A percentile compares a stretch with the other conserved stretches of the same genome.
These are phyloP conservation scores for Peniophora sp. DNA, from an alignment of 1,284 basidiomycete species.

Conservation along the genomic window DNA sequence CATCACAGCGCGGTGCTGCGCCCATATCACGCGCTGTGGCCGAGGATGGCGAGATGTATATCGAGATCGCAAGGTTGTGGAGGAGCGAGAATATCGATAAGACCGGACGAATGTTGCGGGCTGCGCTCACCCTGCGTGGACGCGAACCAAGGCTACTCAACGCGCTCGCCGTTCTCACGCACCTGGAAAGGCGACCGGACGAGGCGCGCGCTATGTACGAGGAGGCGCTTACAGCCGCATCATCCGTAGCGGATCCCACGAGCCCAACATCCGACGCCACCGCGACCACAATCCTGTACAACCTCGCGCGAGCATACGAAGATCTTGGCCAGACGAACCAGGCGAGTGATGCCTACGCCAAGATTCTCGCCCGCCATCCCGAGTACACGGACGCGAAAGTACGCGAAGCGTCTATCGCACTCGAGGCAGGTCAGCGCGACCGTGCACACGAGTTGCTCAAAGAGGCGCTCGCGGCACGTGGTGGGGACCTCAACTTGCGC, in stretches of 20 bases:
- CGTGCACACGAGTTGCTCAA: slow-evolving; percentile 85
- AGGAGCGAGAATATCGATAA: slow-evolving; percentile 73
- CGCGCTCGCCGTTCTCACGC: slow-evolving; percentile 75
- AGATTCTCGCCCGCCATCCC: slow-evolving; percentile 77
- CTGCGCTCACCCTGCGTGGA: slow-evolving; percentile 49
- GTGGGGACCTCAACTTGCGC: slow-evolving; percentile 68
- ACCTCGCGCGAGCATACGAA: slow-evolving; percentile 84
- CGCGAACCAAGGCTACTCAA: slow-evolving; percentile 57
- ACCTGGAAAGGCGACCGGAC: slow-evolving; percentile 58
- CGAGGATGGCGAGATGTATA: slow-evolving; percentile 77
- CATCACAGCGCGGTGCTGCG: slow-evolving; percentile 22
- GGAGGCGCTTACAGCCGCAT: slow-evolving; percentile 52
- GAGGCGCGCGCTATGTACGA: slow-evolving; percentile 61
- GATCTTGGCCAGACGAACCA: slow-evolving; percentile 63
- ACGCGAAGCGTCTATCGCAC: slow-evolving; percentile 75
- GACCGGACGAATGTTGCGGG: slow-evolving; percentile 63
- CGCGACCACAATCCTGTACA: slow-evolving; percentile 80
- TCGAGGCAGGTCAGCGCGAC: slow-evolving; percentile 58
- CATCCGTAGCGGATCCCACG: slow-evolving; percentile 33
- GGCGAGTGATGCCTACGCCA: slow-evolving; percentile 80
- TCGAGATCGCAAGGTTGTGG: slow-evolving; percentile 84
- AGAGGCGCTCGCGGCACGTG: slow-evolving; percentile 71
- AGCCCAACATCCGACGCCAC: slow-evolving; percentile 46
- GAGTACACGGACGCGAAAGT: slow-evolving; percentile 95
- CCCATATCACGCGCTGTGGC: slow-evolving; percentile 47